Conservation (phyloP, 768 basidiomycete species). For the Lyophyllum atratum region DNA sequence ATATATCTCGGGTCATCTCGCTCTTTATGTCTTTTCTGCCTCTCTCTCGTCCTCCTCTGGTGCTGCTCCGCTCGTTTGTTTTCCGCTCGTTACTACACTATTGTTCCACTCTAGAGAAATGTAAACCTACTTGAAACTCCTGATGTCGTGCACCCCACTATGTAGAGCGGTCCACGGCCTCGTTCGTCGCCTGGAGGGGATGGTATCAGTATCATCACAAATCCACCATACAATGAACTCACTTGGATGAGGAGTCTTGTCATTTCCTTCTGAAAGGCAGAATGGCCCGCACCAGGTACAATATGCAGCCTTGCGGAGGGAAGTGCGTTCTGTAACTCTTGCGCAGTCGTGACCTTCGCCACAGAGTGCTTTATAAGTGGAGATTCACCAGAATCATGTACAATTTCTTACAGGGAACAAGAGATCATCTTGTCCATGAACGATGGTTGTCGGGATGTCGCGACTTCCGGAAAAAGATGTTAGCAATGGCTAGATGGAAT, state of each 20-base stretch:
- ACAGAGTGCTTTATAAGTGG: neutral
- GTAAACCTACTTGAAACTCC: conserved; percentile 6
- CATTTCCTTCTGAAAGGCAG: neutral
- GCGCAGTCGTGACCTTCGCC: neutral
- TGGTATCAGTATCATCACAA: neutral
- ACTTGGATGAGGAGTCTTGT: neutral
- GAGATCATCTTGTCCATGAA: neutral
- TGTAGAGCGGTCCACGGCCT: neutral
- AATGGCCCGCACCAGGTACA: neutral
- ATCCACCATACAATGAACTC: neutral
- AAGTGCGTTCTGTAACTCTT: neutral
- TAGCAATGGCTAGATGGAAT: neutral
- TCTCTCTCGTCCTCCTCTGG: neutral
- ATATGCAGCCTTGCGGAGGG: neutral
- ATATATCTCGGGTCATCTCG: conserved; percentile 6
- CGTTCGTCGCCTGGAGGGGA: neutral
- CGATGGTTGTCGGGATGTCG: neutral
- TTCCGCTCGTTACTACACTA: conserved; percentile 5
- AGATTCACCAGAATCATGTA: neutral
- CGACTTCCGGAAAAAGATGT: neutral
- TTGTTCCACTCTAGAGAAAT: conserved; percentile 6
- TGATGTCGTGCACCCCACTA: neutral
- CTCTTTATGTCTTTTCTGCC: conserved; percentile 1
- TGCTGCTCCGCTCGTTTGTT: neutral
- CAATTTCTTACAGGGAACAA: neutral